phyloP scores from a whole-genome alignment of 2,329 filamentous ascomycete genomes.

The Aspergillus alliaceus region DNA sequence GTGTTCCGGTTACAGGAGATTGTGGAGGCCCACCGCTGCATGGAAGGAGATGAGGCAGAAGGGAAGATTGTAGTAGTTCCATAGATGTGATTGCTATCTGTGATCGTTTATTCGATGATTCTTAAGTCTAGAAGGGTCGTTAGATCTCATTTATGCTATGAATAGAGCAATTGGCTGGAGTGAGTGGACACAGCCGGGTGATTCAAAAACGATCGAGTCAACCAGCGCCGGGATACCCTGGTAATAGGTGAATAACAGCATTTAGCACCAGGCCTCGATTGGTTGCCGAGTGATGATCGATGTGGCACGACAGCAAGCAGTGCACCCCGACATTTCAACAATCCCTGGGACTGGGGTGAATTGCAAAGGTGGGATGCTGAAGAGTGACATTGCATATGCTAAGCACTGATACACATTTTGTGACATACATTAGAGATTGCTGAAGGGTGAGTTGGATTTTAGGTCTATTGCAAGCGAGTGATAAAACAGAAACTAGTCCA shows the following conservation, averaged over 20 bases:
- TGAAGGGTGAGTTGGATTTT: neutral
- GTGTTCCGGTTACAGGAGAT: constrained; percentile 48
- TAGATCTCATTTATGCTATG: constrained; percentile 7
- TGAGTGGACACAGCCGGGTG: neutral
- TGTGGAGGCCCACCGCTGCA: constrained; percentile 46
- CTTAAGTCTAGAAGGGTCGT: neutral
- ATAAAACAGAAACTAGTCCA: no score
- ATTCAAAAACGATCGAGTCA: neutral
- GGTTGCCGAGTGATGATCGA: neutral
- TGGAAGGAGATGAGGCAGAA: constrained; percentile 46
- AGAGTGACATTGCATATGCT: neutral
- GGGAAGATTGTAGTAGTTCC: constrained; percentile 47
- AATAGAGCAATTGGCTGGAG: neutral
- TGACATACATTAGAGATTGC: neutral
- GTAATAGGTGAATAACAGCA: neutral
- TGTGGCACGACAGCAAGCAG: neutral
- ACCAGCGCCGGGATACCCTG: neutral
- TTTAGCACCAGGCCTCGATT: neutral
- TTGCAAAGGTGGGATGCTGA: neutral
- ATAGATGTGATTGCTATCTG: neutral
- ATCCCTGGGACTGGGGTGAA: neutral
- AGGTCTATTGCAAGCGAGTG: no score
- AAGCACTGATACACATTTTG: neutral
- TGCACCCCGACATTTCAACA: neutral
- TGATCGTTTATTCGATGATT: neutral